These are phyloP conservation scores for Nemania bipapillata DNA, from an alignment of 2,329 filamentous ascomycete species.

Conservation along the genomic window DNA sequence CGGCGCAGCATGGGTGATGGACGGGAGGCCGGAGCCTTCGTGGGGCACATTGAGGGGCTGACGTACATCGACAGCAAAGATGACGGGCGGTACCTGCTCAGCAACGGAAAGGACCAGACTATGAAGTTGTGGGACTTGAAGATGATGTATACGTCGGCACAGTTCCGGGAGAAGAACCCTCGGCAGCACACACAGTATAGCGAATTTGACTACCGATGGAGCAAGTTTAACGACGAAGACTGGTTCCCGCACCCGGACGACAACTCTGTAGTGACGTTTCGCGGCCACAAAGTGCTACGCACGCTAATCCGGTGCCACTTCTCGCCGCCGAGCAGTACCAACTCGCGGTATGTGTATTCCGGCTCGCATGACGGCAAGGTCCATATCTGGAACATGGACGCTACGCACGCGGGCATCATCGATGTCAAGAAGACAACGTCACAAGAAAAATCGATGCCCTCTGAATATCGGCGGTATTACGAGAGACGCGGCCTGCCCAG, in stretches of 20 bases:
- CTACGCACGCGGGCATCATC: constrained; percentile 79
- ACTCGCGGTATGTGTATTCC: constrained; percentile 91
- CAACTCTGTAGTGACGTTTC: constrained; percentile 92
- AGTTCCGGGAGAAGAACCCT: constrained; percentile 67
- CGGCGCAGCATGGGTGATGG: constrained; percentile 88
- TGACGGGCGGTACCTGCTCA: constrained; percentile 83
- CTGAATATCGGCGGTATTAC: constrained; percentile 64
- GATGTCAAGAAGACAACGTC: constrained; percentile 79
- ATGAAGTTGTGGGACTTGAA: constrained; percentile 97
- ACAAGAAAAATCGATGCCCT: constrained; percentile 67
- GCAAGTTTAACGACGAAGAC: constrained; percentile 70
- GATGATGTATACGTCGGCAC: constrained; percentile 81
- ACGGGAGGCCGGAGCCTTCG: constrained; percentile 73
- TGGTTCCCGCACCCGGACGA: constrained; percentile 83
- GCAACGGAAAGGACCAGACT: constrained; percentile 94
- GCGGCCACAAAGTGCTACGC: constrained; percentile 86
- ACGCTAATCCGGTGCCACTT: constrained; percentile 97
- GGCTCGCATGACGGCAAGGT: constrained; percentile 91
- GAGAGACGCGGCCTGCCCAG: constrained; percentile 65
- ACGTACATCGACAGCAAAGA: constrained; percentile 77
- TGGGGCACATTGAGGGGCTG: constrained; percentile 73
- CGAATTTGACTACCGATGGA: constrained; percentile 79
- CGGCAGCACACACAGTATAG: constrained; percentile 64
- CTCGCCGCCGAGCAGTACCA: constrained; percentile 83
- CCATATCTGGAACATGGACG: constrained; percentile 93